phyloP scores from a whole-genome alignment of 192 early-diverging fungal genomes.

The Backusella parvicylindrica region DNA sequence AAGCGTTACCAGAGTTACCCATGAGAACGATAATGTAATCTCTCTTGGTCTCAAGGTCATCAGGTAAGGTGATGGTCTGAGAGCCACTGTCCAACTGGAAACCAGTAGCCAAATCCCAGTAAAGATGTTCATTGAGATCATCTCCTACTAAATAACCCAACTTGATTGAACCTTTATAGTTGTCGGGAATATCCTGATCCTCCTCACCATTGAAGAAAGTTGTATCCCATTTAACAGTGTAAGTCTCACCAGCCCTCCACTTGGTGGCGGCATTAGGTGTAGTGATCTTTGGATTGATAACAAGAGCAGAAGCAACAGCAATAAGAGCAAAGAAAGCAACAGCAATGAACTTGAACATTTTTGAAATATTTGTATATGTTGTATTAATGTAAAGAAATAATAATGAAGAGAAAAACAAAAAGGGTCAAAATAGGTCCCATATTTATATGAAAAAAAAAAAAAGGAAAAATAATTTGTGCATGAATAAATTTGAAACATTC shows the following conservation, averaged over 20 bases:
- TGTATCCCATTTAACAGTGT: slow-evolving; percentile 15
- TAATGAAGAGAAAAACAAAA: not conserved
- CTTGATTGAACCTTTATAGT: slow-evolving; percentile 5
- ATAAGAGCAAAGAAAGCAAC: slow-evolving; percentile 6
- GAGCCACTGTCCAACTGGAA: slow-evolving; percentile 13
- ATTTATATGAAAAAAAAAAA: not conserved
- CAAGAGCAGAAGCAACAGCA: not conserved
- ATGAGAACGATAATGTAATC: slow-evolving; percentile 27
- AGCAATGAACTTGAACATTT: slow-evolving; percentile 13
- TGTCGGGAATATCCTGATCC: slow-evolving; percentile 13
- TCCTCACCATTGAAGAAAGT: not conserved
- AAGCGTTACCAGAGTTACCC: slow-evolving; percentile 30
- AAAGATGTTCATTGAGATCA: slow-evolving; percentile 20
- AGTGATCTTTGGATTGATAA: slow-evolving; percentile 4
- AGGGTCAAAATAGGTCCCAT: not conserved
- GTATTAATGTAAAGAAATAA: not conserved
- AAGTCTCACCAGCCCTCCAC: slow-evolving; percentile 20
- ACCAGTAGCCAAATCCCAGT: slow-evolving; percentile 18
- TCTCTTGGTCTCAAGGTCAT: not conserved
- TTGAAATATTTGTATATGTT: not conserved
- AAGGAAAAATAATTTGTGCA: not conserved
- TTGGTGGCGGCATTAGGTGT: slow-evolving; percentile 4
- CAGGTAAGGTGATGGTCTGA: slow-evolving; percentile 10
- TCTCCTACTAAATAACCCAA: slow-evolving; percentile 22
- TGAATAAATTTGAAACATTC: slow-evolving; percentile 1